A percentile compares a stretch with the other conserved stretches of the same genome.
Conservation (phyloP, 2,329 filamentous ascomycete genomes). For the Stachybotrys chlorohalonatus region DNA sequence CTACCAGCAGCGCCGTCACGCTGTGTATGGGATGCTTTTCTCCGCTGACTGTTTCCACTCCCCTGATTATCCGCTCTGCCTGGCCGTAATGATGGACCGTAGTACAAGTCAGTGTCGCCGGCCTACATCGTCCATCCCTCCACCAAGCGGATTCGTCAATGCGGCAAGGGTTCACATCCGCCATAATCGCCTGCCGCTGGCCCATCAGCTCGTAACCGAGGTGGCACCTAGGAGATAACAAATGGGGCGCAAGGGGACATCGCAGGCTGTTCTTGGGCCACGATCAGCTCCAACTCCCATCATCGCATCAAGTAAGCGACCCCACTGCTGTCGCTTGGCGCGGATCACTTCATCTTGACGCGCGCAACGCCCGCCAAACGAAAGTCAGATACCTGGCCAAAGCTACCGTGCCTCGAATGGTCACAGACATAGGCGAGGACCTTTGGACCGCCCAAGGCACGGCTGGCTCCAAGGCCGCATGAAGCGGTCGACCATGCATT, state of each 20-base stretch:
- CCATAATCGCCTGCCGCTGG: too few species aligned
- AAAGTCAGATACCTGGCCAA: not conserved
- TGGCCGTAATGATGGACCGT: too few species aligned
- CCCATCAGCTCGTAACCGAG: not conserved
- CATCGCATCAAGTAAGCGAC: not conserved
- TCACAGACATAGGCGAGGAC: not conserved
- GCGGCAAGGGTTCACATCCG: too few species aligned
- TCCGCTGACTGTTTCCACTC: too few species aligned
- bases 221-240: not conserved
- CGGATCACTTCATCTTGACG: not conserved
- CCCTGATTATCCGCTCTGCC: too few species aligned
- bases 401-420: not conserved
- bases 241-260: conserved; percentile 1
- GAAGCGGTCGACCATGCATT: not conserved
- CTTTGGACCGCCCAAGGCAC: not conserved
- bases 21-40: too few species aligned
- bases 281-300: conserved; percentile 6
- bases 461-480: not conserved
- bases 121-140: too few species aligned
- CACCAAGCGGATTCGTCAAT: too few species aligned
- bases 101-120: too few species aligned
- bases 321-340: not conserved
- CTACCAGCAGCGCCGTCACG: too few species aligned
- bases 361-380: not conserved
- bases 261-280: conserved; percentile 2